Conservation (phyloP, 2,329 filamentous ascomycete genomes). For the Botrytis squamosa region DNA sequence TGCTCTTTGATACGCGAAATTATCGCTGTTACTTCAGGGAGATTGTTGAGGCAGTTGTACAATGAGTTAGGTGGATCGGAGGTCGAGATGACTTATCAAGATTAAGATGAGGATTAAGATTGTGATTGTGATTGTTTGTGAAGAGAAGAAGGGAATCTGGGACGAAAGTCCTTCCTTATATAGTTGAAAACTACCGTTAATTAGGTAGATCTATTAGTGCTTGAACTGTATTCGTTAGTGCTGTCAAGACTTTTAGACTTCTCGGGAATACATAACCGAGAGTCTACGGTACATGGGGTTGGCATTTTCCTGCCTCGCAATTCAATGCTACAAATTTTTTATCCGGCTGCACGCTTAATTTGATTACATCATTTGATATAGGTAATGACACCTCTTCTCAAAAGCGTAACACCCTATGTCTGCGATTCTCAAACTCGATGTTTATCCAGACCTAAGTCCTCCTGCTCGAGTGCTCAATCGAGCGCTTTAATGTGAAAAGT, state of each 20-base stretch:
- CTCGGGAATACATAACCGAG: neutral
- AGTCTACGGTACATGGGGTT: neutral
- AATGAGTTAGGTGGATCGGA: neutral
- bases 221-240: neutral
- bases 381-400: too few species aligned
- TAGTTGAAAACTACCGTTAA: neutral
- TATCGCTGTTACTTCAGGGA: too few species aligned
- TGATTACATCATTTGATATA: neutral
- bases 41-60: too few species aligned
- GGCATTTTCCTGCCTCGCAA: neutral
- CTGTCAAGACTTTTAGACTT: neutral
- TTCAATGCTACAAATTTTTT: neutral
- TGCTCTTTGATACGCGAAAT: neutral
- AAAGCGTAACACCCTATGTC: fast-evolving
- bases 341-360: neutral
- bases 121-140: neutral
- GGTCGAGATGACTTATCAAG: neutral
- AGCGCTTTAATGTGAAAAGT: neutral
- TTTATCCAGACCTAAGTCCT: neutral
- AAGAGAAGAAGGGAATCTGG: neutral
- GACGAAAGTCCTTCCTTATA: neutral
- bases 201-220: neutral
- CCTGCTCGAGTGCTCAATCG: neutral
- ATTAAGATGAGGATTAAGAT: neutral
- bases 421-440: too few species aligned